Evolutionary conservation across 139 green algal genomes (phyloP).

Genomic region (Picochlorum sp.): DNA sequence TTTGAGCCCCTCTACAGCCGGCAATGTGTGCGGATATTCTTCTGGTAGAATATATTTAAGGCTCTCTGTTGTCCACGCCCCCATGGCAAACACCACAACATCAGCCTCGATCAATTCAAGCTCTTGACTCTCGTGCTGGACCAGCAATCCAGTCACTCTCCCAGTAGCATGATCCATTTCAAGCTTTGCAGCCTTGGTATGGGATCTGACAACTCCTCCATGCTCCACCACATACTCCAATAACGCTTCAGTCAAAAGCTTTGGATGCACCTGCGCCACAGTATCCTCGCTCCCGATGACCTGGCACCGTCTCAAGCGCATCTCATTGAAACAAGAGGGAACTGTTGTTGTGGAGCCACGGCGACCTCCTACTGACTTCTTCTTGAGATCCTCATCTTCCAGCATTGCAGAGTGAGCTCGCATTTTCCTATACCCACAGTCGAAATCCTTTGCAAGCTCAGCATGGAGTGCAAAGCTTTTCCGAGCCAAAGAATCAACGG

Average conservation of each 20-base stretch:
- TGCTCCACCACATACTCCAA: slow-evolving; percentile 32
- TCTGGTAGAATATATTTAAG: slow-evolving; percentile 45
- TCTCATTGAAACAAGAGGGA: slow-evolving; percentile 33
- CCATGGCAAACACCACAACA: slow-evolving; percentile 64
- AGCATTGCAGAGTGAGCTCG: slow-evolving; percentile 21
- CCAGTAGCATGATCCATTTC: slow-evolving; percentile 12
- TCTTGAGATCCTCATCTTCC: not conserved
- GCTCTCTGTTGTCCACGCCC: slow-evolving; percentile 50
- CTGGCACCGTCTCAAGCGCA: slow-evolving; percentile 8
- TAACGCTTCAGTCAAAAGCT: slow-evolving; percentile 54
- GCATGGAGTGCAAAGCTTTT: slow-evolving; percentile 54
- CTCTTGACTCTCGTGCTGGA: not conserved
- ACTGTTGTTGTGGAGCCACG: not conserved
- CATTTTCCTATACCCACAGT: slow-evolving; percentile 49
- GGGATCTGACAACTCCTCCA: slow-evolving; percentile 32
- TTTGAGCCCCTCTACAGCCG: slow-evolving; percentile 48
- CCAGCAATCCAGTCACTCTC: slow-evolving; percentile 25
- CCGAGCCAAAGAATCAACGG: slow-evolving; percentile 37
- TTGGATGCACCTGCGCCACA: slow-evolving; percentile 66
- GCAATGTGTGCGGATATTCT: slow-evolving; percentile 24
- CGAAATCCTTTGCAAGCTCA: slow-evolving; percentile 41
- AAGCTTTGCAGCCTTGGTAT: slow-evolving; percentile 36
- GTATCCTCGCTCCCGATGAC: slow-evolving; percentile 40
- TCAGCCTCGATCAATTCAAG: slow-evolving; percentile 33
- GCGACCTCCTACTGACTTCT: not conserved